Conservation (phyloP, 257 asterid species). For the Solanum paucissectum region DNA sequence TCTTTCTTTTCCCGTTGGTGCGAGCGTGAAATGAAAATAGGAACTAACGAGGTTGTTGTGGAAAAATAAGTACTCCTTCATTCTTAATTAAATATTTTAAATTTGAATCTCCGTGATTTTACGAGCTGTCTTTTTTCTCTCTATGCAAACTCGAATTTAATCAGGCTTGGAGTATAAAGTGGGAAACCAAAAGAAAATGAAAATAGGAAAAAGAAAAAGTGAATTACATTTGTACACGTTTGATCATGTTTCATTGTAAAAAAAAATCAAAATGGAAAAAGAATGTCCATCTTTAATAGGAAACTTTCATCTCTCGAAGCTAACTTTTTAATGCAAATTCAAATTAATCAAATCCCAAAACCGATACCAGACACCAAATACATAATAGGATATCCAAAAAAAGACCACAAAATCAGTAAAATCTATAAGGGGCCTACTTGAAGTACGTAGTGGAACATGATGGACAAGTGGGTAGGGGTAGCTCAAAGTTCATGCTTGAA, state of each 20-base stretch:
- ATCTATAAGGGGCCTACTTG: neutral
- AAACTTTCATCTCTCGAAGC: neutral
- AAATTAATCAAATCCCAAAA: neutral
- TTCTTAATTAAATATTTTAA: too few relatives aligned
- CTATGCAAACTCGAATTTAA: too few relatives aligned
- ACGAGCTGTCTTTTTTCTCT: too few relatives aligned
- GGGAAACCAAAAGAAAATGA: too few relatives aligned
- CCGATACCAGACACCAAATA: rapidly evolving
- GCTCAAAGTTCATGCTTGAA: neutral
- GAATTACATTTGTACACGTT: neutral
- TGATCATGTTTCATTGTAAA: neutral
- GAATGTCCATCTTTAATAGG: too few relatives aligned
- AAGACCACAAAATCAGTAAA: neutral
- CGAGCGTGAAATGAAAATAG: neutral
- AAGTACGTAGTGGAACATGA: neutral
- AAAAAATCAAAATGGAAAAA: neutral
- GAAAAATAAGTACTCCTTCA: too few relatives aligned
- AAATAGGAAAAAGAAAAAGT: neutral
- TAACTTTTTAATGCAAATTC: rapidly evolving
- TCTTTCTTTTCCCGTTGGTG: neutral
- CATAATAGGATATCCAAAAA: neutral
- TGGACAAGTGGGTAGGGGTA: neutral
- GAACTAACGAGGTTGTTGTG: too few relatives aligned
- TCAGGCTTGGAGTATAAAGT: too few relatives aligned
- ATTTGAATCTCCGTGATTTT: too few relatives aligned